Percentiles rank a stretch among this genome's conserved stretches.
Evolutionary conservation across 208 protist genomes (phyloP).

Genomic region (Balamuthia mandrillaris): DNA sequence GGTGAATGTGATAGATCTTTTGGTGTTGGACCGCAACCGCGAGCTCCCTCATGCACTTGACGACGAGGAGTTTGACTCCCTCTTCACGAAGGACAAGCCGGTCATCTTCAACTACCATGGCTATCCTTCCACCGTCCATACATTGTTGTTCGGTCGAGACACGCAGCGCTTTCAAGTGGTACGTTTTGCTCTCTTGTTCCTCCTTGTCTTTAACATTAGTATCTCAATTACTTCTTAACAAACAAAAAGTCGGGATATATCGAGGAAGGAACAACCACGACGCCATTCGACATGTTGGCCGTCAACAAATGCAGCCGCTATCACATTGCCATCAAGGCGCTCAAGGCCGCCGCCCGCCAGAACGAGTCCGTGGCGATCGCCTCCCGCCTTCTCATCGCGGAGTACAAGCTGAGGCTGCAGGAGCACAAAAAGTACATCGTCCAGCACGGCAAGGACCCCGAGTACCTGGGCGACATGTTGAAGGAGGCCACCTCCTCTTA

Average conservation of each 20-base stretch:
- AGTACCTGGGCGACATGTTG: too few species aligned
- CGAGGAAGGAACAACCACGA: constrained; percentile 35
- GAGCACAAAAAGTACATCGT: too few species aligned
- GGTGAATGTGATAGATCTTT: constrained; percentile 47
- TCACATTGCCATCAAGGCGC: neutral
- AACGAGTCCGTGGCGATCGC: too few species aligned
- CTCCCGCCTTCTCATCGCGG: too few species aligned
- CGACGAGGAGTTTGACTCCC: constrained; percentile 10
- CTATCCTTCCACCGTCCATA: constrained; percentile 24
- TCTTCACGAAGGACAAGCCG: constrained; percentile 41
- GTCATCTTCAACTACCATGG: constrained; percentile 43
- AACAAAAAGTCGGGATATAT: constrained; percentile 25
- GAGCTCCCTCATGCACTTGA: constrained; percentile 35
- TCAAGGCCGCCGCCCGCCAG: too few species aligned
- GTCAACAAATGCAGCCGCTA: constrained; percentile 13
- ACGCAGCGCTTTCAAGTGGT: too few species aligned
- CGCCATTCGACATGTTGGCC: constrained; percentile 30
- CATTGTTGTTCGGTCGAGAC: neutral
- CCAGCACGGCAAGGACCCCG: too few species aligned
- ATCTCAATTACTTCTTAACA: neutral
- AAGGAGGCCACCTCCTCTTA: too few species aligned
- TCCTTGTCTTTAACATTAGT: too few species aligned
- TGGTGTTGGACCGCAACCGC: neutral
- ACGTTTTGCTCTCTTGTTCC: too few species aligned
- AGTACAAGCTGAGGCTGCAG: too few species aligned